Base-by-base conservation (phyloP, 140 eudicot genomes). In the Anethum foeniculum region DNA sequence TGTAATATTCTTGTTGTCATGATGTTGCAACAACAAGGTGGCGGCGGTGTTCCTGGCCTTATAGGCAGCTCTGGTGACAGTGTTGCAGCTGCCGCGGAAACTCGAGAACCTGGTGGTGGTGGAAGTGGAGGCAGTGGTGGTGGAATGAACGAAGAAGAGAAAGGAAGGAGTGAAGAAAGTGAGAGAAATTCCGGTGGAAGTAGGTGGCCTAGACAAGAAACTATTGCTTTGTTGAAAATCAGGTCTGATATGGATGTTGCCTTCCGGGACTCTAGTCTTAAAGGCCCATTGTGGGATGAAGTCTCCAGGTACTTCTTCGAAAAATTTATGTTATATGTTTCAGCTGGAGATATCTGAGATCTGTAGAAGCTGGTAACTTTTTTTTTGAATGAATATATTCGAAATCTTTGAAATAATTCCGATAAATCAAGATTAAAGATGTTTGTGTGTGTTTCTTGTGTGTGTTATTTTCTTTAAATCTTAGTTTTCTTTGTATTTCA, bases 281-380 rank as follows among this genome's bases (percentile, higher is more conserved):
- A 90, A 80, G 94, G 92, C 74, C 94, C 94, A 68, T 85, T 90
- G 67, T 90, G 94, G 94, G 92, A 90, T 30, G 89, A 90, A 81
- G 88, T 90, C 77, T 85, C 89, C 7, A 83, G 86, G 86, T 83
- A 73, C 8, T 10, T n/a, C 7, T 27, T 21, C 1, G 32, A 46
- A 25, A 82, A 18, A 28, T 28, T 7, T 41, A 34, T 34, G 38
- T 34, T 34, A 34, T 34, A 34, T 34, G 38, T 80, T 54, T 30
- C 23, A 76, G 28, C 49, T 49, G 25, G 11, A 54, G 62, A 54
- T 54, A 75, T 11, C 60, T 13, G 39, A 75, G 79, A 52, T 54
- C 71, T 78, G 7, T 77, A 11, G n/a, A n/a, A n/a, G 36, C 30
- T 52, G 25, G 6, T 54, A 32, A 34, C 25, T 56, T 5, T 56